These are phyloP conservation scores for Starmerella ratchasimensis DNA, from an alignment of 805 yeast species.

Conservation along the genomic window DNA sequence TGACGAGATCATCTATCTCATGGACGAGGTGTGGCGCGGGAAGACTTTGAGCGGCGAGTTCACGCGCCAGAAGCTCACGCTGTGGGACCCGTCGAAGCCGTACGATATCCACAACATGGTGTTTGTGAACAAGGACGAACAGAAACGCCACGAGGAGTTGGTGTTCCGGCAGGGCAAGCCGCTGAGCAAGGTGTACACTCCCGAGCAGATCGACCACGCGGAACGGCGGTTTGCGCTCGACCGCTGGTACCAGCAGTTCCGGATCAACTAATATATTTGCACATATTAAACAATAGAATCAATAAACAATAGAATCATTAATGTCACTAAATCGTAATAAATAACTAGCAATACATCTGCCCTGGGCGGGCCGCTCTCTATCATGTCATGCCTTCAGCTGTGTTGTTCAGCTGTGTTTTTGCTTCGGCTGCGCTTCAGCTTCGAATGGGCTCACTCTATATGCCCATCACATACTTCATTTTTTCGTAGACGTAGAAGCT, in stretches of 20 bases:
- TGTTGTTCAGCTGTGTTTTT: too few species aligned
- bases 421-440: too few species aligned
- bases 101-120: conserved; percentile 67
- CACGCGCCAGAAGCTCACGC: conserved; percentile 62
- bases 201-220: conserved; percentile 44
- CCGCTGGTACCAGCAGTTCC: conserved; percentile 48
- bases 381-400: too few species aligned
- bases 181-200: conserved; percentile 48
- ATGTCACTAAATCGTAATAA: too few species aligned
- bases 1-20: conserved; percentile 62
- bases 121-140: conserved; percentile 80
- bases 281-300: background rate
- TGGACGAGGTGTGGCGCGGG: conserved; percentile 88
- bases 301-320: background rate
- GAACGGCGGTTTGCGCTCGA: conserved; percentile 59
- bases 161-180: conserved; percentile 56
- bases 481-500: conserved; percentile 90
- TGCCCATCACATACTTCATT: conserved; percentile 55
- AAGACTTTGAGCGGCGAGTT: conserved; percentile 79
- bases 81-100: conserved; percentile 66
- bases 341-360: too few species aligned
- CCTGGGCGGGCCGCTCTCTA: too few species aligned
- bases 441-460: too few species aligned
- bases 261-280: conserved; percentile 21
- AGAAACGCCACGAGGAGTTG: conserved; percentile 58